Base-by-base conservation (phyloP, 768 basidiomycete species). In the Lactarius hatsudake region DNA sequence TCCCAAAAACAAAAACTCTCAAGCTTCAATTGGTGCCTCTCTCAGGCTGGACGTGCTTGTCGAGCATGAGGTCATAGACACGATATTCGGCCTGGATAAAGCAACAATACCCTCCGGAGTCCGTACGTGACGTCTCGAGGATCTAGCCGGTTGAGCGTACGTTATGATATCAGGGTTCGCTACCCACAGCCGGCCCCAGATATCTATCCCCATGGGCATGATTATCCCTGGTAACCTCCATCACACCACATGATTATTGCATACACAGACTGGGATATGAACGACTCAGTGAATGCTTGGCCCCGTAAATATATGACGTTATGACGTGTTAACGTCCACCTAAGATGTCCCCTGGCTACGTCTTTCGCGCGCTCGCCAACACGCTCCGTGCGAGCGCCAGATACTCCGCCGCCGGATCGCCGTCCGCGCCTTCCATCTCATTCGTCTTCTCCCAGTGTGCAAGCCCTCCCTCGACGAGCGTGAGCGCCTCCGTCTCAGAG, bases 391-490 rank as follows among this genome's bases (percentile, higher is more conserved):
- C 90, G 55, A 95, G 79, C 58, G 79, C 77, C 56, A 90, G 81
- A 71, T 89, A 94, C 77, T 89, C 88, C 32, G 71, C 77, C 54
- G 74, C 74, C 8, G 75, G 73, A 57, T 85, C 84, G 32, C 77
- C 76, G 30, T 84, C 84, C 32, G 77, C 76, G 32, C 82, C 85
- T 71, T 87, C 84, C 26, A 78, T 81, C 73, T 87, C 88, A 12
- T 85, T 80, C 23, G 85, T 78, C 73, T 88, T 88, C 75, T 94
- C 89, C 91, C 90, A 93, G 67, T 88, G 87, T 4, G 83, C 74
- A 20, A 98, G 78, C 0, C 91, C 90, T 18, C 89, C 84, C 62
- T 95, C 91, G 13, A 99, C 79, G 55, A 98, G 82, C 17, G 85
- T 85, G 84, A 87, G 86, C 9, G 90, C 85, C 74, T 98, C 96